These are phyloP conservation scores for Saturnispora kantuleensis DNA, from an alignment of 805 yeast species.

Conservation along the genomic window DNA sequence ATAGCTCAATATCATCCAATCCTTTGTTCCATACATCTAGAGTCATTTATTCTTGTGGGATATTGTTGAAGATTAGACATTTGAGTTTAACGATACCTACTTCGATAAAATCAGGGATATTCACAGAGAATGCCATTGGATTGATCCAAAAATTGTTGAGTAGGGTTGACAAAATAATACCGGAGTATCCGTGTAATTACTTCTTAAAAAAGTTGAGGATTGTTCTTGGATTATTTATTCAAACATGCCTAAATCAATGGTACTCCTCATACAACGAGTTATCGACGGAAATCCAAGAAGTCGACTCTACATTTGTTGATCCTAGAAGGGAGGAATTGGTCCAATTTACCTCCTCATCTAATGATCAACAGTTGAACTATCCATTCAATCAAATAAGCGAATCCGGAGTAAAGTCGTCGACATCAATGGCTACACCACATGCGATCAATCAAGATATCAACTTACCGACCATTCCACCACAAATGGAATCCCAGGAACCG, in stretches of 20 bases:
- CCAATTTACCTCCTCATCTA: background rate
- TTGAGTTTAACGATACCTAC: conserved; percentile 44
- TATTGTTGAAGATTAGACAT: conserved; percentile 48
- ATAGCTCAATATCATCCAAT: conserved; percentile 39
- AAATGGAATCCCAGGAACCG: too few relatives aligned
- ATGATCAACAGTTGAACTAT: background rate
- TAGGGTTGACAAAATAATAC: conserved; percentile 22
- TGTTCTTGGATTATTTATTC: conserved; percentile 48
- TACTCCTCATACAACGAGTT: conserved; percentile 16
- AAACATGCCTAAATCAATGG: conserved; percentile 52
- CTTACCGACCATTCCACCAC: too few relatives aligned
- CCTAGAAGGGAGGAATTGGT: conserved; percentile 3
- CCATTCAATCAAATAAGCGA: background rate
- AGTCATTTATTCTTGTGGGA: conserved; percentile 55
- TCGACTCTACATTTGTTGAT: background rate
- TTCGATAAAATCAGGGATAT: conserved; percentile 32
- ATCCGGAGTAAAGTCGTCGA: background rate
- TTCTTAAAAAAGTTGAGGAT: conserved; percentile 44
- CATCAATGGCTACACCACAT: background rate
- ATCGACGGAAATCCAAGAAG: conserved; percentile 8
- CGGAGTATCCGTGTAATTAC: conserved; percentile 35
- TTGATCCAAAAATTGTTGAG: conserved; percentile 20
- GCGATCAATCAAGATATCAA: background rate
- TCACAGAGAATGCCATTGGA: conserved; percentile 35
- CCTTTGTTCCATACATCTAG: conserved; percentile 52